These are phyloP conservation scores for Neospermospora avenae DNA, from an alignment of 2,329 filamentous ascomycete genomes.

Conservation along the genomic window DNA sequence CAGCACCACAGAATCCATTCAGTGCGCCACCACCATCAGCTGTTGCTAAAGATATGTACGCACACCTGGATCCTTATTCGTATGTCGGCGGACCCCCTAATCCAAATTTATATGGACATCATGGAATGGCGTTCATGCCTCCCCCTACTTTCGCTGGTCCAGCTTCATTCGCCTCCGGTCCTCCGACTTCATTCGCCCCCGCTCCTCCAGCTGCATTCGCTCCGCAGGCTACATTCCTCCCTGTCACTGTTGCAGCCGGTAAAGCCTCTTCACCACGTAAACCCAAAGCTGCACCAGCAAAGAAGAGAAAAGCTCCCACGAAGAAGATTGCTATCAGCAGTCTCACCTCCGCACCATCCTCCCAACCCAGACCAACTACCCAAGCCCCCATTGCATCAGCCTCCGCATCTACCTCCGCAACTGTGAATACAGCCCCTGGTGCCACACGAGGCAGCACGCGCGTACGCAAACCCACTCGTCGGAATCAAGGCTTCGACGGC, in stretches of 20 bases:
- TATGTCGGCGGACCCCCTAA: background rate
- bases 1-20: conserved; percentile 3
- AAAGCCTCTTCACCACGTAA: background rate
- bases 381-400: background rate
- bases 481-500: conserved; percentile 15
- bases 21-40: background rate
- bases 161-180: too few species aligned
- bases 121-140: too few species aligned
- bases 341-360: background rate
- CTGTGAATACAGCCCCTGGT: conserved; percentile 7
- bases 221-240: background rate
- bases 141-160: too few species aligned
- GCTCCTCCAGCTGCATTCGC: too few species aligned
- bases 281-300: background rate
- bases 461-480: conserved; percentile 21
- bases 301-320: background rate
- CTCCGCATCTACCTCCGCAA: background rate
- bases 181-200: too few species aligned
- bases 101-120: too few species aligned
- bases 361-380: background rate
- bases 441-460: conserved; percentile 24
- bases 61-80: background rate
- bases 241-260: background rate
- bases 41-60: background rate
- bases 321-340: background rate